Conservation (phyloP, 2,329 filamentous ascomycete genomes). For the Phialophora tarda region DNA sequence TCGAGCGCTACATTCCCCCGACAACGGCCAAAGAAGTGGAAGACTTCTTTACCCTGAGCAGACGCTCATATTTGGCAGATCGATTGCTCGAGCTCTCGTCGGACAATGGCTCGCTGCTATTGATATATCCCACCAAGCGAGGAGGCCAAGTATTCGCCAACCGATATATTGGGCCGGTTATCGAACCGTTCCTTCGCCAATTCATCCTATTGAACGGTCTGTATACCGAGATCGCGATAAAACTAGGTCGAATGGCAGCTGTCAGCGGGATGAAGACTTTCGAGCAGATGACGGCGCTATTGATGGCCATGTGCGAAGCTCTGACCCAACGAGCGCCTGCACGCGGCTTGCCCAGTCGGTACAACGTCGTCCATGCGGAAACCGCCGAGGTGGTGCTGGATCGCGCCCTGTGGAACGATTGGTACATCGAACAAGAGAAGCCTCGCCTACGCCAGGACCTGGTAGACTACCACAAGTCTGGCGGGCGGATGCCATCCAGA, state of each 20-base stretch:
- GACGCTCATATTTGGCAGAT: constrained; percentile 65
- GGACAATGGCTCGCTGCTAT: constrained; percentile 62
- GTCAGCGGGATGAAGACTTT: constrained; percentile 62
- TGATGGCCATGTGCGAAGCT: constrained; percentile 49
- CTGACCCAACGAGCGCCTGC: constrained; percentile 44
- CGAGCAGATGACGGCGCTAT: constrained; percentile 53
- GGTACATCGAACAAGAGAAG: constrained; percentile 70
- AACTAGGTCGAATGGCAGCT: constrained; percentile 60
- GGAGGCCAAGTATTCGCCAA: constrained; percentile 65
- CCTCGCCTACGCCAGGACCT: constrained; percentile 57
- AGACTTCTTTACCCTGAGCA: constrained; percentile 61
- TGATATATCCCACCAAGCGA: constrained; percentile 66
- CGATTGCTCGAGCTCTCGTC: constrained; percentile 65
- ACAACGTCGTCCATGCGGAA: constrained; percentile 56
- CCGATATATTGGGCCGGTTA: constrained; percentile 64
- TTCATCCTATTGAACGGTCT: constrained; percentile 65
- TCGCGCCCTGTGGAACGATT: constrained; percentile 64
- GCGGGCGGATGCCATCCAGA: constrained; percentile 44
- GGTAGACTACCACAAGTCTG: constrained; percentile 41
- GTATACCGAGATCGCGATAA: constrained; percentile 61
- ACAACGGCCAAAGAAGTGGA: constrained; percentile 63
- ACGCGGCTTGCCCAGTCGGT: constrained; percentile 46
- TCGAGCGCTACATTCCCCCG: constrained; percentile 71
- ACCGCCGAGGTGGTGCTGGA: constrained; percentile 59
- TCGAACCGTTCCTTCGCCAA: constrained; percentile 65